Conservation (phyloP, 2,329 filamentous ascomycete species). For the Sporothrix luriei region DNA sequence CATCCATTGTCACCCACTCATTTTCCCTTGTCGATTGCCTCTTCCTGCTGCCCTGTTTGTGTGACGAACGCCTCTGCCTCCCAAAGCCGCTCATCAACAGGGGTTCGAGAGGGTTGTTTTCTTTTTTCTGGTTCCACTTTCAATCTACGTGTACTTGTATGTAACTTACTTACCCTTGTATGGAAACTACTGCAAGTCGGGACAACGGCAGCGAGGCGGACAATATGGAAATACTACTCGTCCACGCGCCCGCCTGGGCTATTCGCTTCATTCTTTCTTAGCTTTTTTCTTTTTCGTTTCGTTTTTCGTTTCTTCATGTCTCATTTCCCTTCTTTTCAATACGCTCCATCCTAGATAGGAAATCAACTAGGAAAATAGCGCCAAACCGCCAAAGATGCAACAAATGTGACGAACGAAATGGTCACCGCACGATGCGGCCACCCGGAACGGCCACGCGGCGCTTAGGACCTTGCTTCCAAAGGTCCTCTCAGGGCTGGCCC, state of each 20-base stretch:
- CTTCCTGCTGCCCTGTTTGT: neutral
- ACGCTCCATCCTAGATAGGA: neutral
- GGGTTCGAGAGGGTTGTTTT: neutral
- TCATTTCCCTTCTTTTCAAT: neutral
- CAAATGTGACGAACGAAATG: neutral
- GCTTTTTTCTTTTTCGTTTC: neutral
- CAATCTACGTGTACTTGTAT: neutral
- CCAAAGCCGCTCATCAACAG: neutral
- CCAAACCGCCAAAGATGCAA: neutral
- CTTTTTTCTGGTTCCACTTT: neutral
- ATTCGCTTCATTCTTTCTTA: too few relatives aligned
- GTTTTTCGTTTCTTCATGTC: neutral
- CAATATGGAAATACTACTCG: neutral
- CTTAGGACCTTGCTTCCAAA: neutral
- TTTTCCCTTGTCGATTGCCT: neutral
- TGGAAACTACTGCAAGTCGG: constrained; percentile 11
- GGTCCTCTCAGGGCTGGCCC: neutral
- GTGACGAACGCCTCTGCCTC: neutral
- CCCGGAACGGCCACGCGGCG: constrained; percentile 6
- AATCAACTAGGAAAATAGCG: neutral
- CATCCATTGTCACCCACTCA: neutral
- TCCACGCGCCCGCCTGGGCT: neutral
- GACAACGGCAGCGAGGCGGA: neutral
- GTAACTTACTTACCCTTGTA: constrained; percentile 6
- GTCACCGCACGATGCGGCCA: neutral